A percentile compares a stretch with the other conserved stretches of the same genome.
These are phyloP conservation scores for Marchantia polymorpha DNA, from an alignment of 225 moss, liverwort and hornwort species.

Conservation along the genomic window DNA sequence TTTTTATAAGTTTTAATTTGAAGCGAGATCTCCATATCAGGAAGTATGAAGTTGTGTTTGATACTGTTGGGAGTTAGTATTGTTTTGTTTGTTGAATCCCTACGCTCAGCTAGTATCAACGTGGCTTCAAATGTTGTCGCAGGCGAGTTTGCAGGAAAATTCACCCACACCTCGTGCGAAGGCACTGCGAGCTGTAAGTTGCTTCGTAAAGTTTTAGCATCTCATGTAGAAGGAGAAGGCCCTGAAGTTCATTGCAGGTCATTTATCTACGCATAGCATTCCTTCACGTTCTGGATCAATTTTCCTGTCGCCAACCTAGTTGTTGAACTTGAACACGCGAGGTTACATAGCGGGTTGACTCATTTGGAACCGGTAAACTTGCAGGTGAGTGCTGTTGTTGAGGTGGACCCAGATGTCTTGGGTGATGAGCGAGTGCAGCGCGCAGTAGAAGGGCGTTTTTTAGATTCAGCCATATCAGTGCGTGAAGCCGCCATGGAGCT, in stretches of 20 bases:
- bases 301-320: not conserved
- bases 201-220: not conserved
- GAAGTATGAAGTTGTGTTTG: not conserved
- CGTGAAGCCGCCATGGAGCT: slow-evolving; percentile 98
- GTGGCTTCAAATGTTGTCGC: slow-evolving; percentile 6
- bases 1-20: not conserved
- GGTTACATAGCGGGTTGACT: not conserved
- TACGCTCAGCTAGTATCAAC: too few relatives aligned
- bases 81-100: not conserved
- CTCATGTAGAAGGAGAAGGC: not conserved
- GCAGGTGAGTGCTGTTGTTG: slow-evolving; percentile 86
- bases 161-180: slow-evolving; percentile 91
- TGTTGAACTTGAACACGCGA: not conserved
- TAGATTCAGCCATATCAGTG: slow-evolving; percentile 97
- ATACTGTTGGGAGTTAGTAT: not conserved
- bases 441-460: slow-evolving; percentile 95
- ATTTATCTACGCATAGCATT: not conserved
- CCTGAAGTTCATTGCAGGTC: not conserved
- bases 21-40: not conserved
- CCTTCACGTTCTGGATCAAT: not conserved
- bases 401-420: slow-evolving; percentile 82
- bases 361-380: not conserved
- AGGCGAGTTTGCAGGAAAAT: slow-evolving; percentile 91
- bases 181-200: slow-evolving; percentile 80
- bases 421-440: slow-evolving; percentile 88